Evolutionary conservation across 1,139 yeast genomes (phyloP).

Genomic region (Tardiomyces blankii): DNA sequence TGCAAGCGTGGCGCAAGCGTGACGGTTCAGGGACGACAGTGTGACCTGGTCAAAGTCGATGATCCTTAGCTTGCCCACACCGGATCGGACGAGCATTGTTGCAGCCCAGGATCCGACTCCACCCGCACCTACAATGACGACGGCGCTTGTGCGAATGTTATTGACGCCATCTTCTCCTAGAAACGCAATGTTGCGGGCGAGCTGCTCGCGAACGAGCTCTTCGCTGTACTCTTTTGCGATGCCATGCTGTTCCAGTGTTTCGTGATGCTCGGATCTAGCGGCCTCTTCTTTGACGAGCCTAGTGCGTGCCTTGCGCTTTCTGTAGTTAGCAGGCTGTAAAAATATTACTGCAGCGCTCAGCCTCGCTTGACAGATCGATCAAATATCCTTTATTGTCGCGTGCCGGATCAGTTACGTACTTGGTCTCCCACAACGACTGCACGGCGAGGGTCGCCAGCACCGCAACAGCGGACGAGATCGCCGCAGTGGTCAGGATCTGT

Average conservation of each 20-base stretch:
- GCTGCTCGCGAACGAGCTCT: constrained; percentile 75
- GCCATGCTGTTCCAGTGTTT: not conserved
- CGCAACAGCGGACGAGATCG: not conserved
- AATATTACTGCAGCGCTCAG: too few species aligned
- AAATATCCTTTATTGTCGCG: not conserved
- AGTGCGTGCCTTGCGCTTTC: not conserved
- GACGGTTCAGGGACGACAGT: constrained; percentile 81
- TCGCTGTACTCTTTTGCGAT: constrained; percentile 39
- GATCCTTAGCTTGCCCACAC: constrained; percentile 64
- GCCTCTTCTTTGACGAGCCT: not conserved
- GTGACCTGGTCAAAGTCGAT: constrained; percentile 96
- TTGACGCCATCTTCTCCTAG: constrained; percentile 75
- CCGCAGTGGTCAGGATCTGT: not conserved
- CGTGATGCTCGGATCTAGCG: not conserved
- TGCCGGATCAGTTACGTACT: not conserved
- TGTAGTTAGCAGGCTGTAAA: not conserved
- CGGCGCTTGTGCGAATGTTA: constrained; percentile 60
- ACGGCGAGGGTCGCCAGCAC: not conserved
- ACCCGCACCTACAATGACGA: constrained; percentile 94
- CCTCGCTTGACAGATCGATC: too few species aligned
- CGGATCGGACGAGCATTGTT: constrained; percentile 85
- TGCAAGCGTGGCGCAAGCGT: constrained; percentile 76
- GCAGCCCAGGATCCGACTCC: constrained; percentile 98
- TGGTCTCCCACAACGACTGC: not conserved
- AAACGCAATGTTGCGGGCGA: constrained; percentile 88